Percentiles rank a stretch among this genome's conserved stretches.
These are phyloP conservation scores for Cladophialophora carrionii DNA, from an alignment of 2,329 filamentous ascomycete species.

Conservation along the genomic window DNA sequence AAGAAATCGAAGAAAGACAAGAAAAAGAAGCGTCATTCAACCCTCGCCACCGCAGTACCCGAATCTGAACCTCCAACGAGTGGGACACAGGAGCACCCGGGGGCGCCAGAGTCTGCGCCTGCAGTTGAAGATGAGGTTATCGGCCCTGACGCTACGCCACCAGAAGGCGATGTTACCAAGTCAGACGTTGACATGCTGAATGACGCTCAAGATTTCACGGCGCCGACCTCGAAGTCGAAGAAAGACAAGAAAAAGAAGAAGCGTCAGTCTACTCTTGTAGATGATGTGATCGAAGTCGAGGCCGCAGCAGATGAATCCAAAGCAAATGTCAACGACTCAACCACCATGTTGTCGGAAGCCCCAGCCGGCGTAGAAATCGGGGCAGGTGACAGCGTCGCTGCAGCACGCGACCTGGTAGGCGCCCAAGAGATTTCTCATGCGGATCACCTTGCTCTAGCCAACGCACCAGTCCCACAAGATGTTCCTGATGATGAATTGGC, in stretches of 20 bases:
- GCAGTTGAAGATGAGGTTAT: not conserved
- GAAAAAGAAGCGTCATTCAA: constrained; percentile 30
- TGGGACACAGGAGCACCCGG: not conserved
- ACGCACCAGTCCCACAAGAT: not conserved
- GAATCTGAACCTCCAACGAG: not conserved
- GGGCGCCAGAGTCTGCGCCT: not conserved
- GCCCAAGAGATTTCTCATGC: not conserved
- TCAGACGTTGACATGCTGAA: not conserved
- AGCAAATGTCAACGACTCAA: not conserved
- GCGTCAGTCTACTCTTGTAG: constrained; percentile 8
- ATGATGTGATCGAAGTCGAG: not conserved
- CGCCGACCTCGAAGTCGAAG: constrained; percentile 38
- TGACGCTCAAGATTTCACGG: constrained; percentile 1
- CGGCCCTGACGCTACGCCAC: not conserved
- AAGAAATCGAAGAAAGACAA: constrained; percentile 36
- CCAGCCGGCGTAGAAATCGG: no score
- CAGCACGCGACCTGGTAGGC: not conserved
- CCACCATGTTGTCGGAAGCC: not conserved
- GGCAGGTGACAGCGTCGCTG: not conserved
- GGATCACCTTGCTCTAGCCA: not conserved
- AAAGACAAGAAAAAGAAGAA: constrained; percentile 37
- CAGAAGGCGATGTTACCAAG: not conserved
- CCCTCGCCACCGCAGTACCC: not conserved
- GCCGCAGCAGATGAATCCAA: constrained; percentile 1
- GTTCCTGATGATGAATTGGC: constrained; percentile 24